Evolutionary conservation across 202 grass and related monocot species (phyloP).

Genomic region (Zoysia matrella): DNA sequence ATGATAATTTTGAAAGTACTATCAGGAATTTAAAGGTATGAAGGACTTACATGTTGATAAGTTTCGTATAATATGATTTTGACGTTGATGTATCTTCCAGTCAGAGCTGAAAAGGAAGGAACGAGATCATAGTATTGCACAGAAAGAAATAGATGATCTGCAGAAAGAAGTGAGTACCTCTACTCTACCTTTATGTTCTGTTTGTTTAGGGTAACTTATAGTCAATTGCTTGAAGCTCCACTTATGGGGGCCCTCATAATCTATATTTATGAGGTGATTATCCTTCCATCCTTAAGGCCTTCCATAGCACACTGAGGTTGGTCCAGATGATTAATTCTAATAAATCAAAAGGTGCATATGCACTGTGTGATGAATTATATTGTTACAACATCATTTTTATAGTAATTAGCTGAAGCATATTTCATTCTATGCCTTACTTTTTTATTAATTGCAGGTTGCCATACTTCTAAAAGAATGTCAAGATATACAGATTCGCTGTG

Average conservation of each 20-base stretch:
- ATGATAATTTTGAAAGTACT: slow-evolving; percentile 88
- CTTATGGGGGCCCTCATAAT: background rate
- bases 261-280: slow-evolving; percentile 7
- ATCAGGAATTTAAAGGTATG: slow-evolving; percentile 90
- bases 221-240: no score
- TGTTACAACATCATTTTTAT: background rate
- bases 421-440: slow-evolving; percentile 38
- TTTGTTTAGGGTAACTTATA: background rate
- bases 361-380: slow-evolving; percentile 11
- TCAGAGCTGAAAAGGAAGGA: slow-evolving; percentile 78
- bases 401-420: no score
- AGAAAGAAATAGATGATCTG: slow-evolving; percentile 85
- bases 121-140: slow-evolving; percentile 71
- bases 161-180: slow-evolving; percentile 84
- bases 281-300: background rate
- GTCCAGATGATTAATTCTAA: slow-evolving; percentile 5
- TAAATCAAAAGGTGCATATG: background rate
- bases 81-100: slow-evolving; percentile 59
- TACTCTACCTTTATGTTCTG: slow-evolving; percentile 5
- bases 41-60: background rate
- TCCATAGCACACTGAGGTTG: background rate
- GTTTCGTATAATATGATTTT: slow-evolving; percentile 38
- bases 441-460: slow-evolving; percentile 61
- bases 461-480: slow-evolving; percentile 96
- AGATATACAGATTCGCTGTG: slow-evolving; percentile 94